phyloP scores from a whole-genome alignment of 352 stramenopile species.

The Pythium scleroteichum region DNA sequence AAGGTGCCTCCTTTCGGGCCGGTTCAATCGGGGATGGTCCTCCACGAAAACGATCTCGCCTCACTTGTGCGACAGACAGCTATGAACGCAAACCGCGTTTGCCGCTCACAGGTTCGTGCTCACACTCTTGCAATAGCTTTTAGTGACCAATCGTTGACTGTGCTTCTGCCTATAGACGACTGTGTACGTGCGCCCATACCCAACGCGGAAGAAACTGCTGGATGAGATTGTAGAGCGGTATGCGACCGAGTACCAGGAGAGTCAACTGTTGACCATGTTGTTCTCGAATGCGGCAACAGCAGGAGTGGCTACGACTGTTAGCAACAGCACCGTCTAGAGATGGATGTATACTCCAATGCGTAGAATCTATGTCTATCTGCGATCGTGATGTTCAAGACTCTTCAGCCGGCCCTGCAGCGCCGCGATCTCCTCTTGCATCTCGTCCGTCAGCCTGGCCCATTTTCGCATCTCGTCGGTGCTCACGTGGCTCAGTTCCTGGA shows the following conservation, averaged over 20 bases:
- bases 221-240: conserved; percentile 89
- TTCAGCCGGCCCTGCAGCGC: conserved; percentile 39
- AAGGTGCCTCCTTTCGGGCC: conserved; percentile 81
- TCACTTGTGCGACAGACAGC: conserved; percentile 79
- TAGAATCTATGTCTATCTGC: conserved; percentile 1
- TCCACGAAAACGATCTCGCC: conserved; percentile 68
- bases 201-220: conserved; percentile 86
- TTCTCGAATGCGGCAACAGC: conserved; percentile 42
- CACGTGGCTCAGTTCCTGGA: conserved; percentile 66
- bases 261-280: conserved; percentile 75
- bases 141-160: not conserved
- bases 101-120: conserved; percentile 64
- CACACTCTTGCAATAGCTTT: conserved; percentile 11
- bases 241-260: conserved; percentile 84
- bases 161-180: conserved; percentile 45
- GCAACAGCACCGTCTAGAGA: conserved; percentile 18
- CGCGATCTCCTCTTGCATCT: conserved; percentile 83
- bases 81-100: conserved; percentile 89
- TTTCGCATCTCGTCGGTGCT: conserved; percentile 84
- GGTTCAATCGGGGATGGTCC: conserved; percentile 82
- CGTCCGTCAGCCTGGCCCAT: conserved; percentile 75
- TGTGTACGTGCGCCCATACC: conserved; percentile 83
- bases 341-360: not conserved
- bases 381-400: not conserved
- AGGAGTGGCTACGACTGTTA: not conserved